Conservation (phyloP, 1,284 basidiomycete genomes). For the Malassezia sympodialis region DNA sequence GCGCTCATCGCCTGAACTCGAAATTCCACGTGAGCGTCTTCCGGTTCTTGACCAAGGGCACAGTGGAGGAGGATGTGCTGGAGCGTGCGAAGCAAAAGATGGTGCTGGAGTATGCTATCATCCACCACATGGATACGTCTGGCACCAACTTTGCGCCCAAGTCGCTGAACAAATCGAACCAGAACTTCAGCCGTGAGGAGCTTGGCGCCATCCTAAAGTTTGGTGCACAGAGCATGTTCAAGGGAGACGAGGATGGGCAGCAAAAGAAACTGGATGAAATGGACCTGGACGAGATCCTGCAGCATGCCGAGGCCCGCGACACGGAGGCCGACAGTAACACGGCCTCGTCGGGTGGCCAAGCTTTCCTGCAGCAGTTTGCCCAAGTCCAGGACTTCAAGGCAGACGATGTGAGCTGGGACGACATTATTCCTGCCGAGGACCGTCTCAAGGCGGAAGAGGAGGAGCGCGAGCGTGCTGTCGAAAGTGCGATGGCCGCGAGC, state of each 20-base stretch:
- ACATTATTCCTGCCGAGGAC: constrained; percentile 91
- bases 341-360: constrained; percentile 89
- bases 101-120: constrained; percentile 99
- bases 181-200: constrained; percentile 90
- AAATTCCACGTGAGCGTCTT: constrained; percentile 98
- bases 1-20: constrained; percentile 53
- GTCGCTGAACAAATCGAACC: constrained; percentile 36
- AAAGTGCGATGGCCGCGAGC: constrained; percentile 54
- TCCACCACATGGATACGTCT: constrained; percentile 99
- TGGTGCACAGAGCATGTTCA: constrained; percentile 98
- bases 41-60: constrained; percentile 93
- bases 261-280: constrained; percentile 96
- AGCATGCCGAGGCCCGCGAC: constrained; percentile 92
- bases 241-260: constrained; percentile 84
- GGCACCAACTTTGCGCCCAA: constrained; percentile 83
- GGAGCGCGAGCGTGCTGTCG: constrained; percentile 52
- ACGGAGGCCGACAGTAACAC: constrained; percentile 60
- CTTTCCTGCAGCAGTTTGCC: constrained; percentile 88
- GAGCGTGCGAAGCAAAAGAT: constrained; percentile 98
- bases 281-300: constrained; percentile 96
- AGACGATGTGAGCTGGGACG: constrained; percentile 88
- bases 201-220: constrained; percentile 97
- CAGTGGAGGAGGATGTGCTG: constrained; percentile 96
- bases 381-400: constrained; percentile 96
- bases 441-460: constrained; percentile 66